Conservation (phyloP, 441 rosid genomes). For the Gossypium lobatum region DNA sequence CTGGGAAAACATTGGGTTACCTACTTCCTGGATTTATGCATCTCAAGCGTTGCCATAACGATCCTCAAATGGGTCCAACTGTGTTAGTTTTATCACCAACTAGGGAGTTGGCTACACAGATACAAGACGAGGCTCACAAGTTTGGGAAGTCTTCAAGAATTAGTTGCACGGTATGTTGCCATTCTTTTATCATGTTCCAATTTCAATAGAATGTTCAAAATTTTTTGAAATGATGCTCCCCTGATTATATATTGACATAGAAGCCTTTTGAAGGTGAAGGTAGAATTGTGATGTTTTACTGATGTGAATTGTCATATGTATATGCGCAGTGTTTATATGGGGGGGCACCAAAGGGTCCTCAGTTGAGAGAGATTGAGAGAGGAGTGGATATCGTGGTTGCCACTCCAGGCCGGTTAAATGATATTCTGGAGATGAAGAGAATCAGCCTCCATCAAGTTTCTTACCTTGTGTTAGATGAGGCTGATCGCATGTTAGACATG, state of each 20-base stretch:
- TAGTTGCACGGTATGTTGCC: conserved; percentile 64
- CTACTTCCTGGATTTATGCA: conserved; percentile 76
- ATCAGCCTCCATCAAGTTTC: conserved; percentile 83
- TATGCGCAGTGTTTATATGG: conserved; percentile 80
- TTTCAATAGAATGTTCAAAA: not conserved
- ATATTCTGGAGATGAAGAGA: conserved; percentile 93
- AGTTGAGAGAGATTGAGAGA: conserved; percentile 82
- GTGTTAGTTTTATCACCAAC: conserved; percentile 94
- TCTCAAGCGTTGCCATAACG: conserved; percentile 61
- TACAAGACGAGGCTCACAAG: conserved; percentile 87
- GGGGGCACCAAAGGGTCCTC: conserved; percentile 97
- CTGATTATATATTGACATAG: not conserved
- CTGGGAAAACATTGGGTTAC: conserved; percentile 97
- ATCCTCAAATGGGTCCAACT: conserved; percentile 86
- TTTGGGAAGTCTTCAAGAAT: conserved; percentile 92
- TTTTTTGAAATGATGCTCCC: not conserved
- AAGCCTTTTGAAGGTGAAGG: not conserved
- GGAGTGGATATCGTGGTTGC: conserved; percentile 97
- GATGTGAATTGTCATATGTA: conserved; percentile 2
- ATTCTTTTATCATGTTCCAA: not conserved
- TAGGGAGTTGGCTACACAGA: conserved; percentile 97
- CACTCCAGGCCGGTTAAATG: conserved; percentile 97
- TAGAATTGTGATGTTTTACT: conserved; percentile 9
- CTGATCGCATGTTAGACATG: conserved; percentile 99
- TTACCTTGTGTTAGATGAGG: conserved; percentile 97